Conservation (phyloP, 116 monocot species). For the Iris pallida region DNA sequence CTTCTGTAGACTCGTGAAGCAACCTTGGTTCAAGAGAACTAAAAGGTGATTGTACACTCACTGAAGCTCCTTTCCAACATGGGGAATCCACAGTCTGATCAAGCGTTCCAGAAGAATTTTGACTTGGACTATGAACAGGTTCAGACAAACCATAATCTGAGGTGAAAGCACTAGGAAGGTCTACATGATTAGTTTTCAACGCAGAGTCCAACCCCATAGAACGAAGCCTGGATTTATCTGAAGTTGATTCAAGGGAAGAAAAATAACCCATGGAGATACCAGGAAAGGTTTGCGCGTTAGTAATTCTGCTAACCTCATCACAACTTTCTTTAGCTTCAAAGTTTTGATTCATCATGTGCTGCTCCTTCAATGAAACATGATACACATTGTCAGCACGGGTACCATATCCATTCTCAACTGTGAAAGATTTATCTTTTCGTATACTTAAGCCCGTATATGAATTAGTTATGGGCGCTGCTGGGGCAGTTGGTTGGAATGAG, state of each 20-base stretch:
- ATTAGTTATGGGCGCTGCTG: not conserved
- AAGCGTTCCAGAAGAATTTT: constrained; percentile 20
- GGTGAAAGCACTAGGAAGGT: constrained; percentile 7
- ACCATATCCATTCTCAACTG: not conserved
- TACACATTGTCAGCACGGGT: too few relatives aligned
- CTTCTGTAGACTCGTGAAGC: too few relatives aligned
- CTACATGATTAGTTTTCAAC: constrained; percentile 1
- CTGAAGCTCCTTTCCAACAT: constrained; percentile 55
- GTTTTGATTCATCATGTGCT: not conserved
- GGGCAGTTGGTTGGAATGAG: not conserved
- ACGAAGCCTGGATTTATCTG: not conserved
- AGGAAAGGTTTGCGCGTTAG: not conserved
- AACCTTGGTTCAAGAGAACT: constrained; percentile 1
- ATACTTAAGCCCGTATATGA: not conserved
- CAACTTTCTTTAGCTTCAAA: constrained; percentile 1
- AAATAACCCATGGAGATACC: not conserved
- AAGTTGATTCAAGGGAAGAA: too few relatives aligned
- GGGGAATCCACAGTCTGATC: constrained; percentile 59
- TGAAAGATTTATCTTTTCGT: not conserved
- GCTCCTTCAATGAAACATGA: not conserved
- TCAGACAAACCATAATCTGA: not conserved
- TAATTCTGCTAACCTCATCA: not conserved
- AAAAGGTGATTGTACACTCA: constrained; percentile 17
- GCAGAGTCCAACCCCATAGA: not conserved
- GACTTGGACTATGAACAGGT: constrained; percentile 10